Conservation (phyloP, 2,329 filamentous ascomycete genomes). For the Hypomyces rosellus region DNA sequence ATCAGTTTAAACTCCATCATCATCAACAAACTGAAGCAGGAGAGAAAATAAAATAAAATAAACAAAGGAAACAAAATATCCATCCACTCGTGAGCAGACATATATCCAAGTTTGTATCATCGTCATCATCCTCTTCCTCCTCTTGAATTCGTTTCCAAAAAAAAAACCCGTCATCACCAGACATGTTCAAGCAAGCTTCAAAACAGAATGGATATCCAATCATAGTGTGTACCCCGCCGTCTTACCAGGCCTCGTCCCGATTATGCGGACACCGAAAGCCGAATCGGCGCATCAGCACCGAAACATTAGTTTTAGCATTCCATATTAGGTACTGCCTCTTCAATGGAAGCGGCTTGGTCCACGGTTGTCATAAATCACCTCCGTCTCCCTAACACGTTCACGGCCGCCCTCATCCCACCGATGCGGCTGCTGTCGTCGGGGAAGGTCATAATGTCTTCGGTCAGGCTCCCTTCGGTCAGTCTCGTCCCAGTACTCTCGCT, state of each 20-base stretch:
- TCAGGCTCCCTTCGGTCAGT: constrained; percentile 40
- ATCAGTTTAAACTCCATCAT: constrained; percentile 11
- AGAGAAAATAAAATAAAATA: not conserved
- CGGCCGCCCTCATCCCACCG: constrained; percentile 43
- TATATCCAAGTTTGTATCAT: not conserved
- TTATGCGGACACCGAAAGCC: no score
- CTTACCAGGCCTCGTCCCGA: no score
- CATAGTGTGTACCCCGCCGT: no score
- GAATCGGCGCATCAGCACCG: no score
- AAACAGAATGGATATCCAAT: no score
- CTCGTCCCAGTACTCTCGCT: constrained; percentile 50
- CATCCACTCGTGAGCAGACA: not conserved
- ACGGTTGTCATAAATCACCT: constrained; percentile 56
- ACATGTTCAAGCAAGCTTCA: no score
- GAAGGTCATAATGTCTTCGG: constrained; percentile 26
- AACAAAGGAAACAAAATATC: not conserved
- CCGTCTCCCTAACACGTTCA: constrained; percentile 60
- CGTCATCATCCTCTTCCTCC: no score
- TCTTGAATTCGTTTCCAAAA: no score
- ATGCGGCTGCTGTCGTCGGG: constrained; percentile 23
- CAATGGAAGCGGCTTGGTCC: constrained; percentile 22
- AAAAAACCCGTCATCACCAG: no score
- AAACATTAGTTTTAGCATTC: not conserved
- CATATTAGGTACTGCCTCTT: not conserved
- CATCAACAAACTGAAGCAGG: constrained; percentile 5